These are phyloP conservation scores for Fonsecaea nubica DNA, from an alignment of 2,329 filamentous ascomycete species.

Conservation along the genomic window DNA sequence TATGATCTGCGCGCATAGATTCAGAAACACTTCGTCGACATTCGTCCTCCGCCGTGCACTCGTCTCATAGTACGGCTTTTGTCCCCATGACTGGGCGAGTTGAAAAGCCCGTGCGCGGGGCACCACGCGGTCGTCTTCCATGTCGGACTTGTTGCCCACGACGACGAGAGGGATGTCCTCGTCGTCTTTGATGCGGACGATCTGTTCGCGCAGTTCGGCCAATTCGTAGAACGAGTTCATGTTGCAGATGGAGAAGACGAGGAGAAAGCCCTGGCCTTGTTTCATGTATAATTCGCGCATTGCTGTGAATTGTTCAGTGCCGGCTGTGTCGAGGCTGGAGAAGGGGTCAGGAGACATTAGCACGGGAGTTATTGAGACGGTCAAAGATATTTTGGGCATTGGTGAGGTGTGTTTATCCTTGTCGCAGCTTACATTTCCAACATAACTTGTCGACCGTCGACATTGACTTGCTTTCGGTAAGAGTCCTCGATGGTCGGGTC, in stretches of 20 bases:
- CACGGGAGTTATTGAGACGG: not conserved
- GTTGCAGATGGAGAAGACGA: constrained; percentile 92
- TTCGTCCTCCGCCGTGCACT: constrained; percentile 83
- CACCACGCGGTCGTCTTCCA: constrained; percentile 83
- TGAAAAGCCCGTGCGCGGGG: constrained; percentile 79
- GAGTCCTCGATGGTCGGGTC: constrained; percentile 89
- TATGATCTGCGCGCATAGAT: constrained; percentile 83
- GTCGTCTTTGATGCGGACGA: constrained; percentile 88
- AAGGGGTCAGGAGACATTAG: not conserved
- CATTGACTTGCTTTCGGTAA: constrained; percentile 84
- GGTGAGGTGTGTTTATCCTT: constrained; percentile 66
- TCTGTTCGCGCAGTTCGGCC: constrained; percentile 81
- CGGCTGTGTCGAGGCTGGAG: constrained; percentile 79
- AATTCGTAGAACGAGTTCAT: constrained; percentile 82
- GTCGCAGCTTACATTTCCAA: constrained; percentile 75
- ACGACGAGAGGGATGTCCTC: constrained; percentile 85
- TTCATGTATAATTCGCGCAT: constrained; percentile 86
- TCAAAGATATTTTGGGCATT: constrained; percentile 65
- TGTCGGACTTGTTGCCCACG: constrained; percentile 88
- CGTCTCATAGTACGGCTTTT: constrained; percentile 88
- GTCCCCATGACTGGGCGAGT: constrained; percentile 84
- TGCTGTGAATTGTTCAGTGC: constrained; percentile 81
- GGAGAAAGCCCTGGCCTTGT: constrained; percentile 85
- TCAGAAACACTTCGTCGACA: constrained; percentile 87
- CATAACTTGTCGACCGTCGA: constrained; percentile 88